phyloP scores from a whole-genome alignment of 345 rosid species.

The Xanthoceras sorbifolium region DNA sequence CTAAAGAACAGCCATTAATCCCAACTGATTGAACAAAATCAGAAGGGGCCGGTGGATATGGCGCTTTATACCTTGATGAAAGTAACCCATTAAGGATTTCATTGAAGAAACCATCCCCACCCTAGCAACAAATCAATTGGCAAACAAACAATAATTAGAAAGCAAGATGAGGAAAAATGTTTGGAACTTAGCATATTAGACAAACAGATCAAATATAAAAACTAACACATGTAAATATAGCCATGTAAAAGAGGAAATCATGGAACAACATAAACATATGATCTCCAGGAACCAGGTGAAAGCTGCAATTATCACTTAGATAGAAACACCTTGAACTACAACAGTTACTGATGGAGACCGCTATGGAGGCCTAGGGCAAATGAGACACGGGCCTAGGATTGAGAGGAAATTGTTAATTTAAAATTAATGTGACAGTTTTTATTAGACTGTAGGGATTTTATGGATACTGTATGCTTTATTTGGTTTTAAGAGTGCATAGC shows the following conservation, averaged over 20 bases:
- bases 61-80: conserved; percentile 72
- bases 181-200: neutral
- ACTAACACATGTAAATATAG: neutral
- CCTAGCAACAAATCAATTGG: conserved; percentile 47
- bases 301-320: conserved; percentile 19
- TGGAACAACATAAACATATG: neutral
- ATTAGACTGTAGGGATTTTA: neutral
- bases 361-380: neutral
- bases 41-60: conserved; percentile 75
- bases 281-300: neutral
- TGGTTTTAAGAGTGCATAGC: neutral
- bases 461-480: neutral
- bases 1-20: conserved; percentile 36
- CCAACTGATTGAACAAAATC: conserved; percentile 47
- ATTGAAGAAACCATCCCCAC: conserved; percentile 98
- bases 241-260: neutral
- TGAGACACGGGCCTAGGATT: neutral
- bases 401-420: neutral
- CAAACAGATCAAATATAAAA: conserved; percentile 9
- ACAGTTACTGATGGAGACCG: neutral
- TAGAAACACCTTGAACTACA: conserved; percentile 18
- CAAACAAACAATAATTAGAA: conserved; percentile 9
- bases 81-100: conserved; percentile 90
- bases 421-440: neutral
- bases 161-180: neutral